These are phyloP conservation scores for Aspergillus phoenicis DNA, from an alignment of 2,329 filamentous ascomycete genomes.

Conservation along the genomic window DNA sequence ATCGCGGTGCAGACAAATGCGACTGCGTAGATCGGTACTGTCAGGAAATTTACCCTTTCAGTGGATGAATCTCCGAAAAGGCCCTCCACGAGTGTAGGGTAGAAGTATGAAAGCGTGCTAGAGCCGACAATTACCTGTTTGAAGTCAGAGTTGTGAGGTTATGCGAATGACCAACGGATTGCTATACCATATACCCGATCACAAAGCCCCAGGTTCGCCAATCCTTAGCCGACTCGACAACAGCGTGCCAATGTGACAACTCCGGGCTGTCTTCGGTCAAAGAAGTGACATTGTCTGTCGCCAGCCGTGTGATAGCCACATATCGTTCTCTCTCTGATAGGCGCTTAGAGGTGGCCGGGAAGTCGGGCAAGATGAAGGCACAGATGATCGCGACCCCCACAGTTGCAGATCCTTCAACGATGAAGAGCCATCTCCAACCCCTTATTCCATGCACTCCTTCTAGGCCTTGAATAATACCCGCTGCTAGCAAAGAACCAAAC, in stretches of 20 bases:
- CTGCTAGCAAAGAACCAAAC: constrained; percentile 56
- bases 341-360: constrained; percentile 50
- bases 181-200: constrained; percentile 41
- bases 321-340: constrained; percentile 35
- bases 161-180: constrained; percentile 3
- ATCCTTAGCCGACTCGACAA: constrained; percentile 22
- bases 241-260: constrained; percentile 22
- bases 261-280: constrained; percentile 18
- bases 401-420: constrained; percentile 49
- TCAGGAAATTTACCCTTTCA: constrained; percentile 28
- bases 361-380: constrained; percentile 53
- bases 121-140: constrained; percentile 41
- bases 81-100: constrained; percentile 32
- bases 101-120: constrained; percentile 35
- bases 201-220: constrained; percentile 47
- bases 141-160: neutral
- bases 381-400: constrained; percentile 48
- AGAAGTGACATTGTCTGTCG: constrained; percentile 22
- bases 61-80: constrained; percentile 30
- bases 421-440: constrained; percentile 59
- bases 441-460: constrained; percentile 50
- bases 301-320: constrained; percentile 29
- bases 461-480: constrained; percentile 52
- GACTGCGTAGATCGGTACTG: constrained; percentile 56
- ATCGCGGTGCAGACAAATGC: constrained; percentile 54